A percentile compares a stretch with the other conserved stretches of the same genome.
These are phyloP conservation scores for Leishmania lainsoni DNA, from an alignment of 208 protist genomes.

Conservation along the genomic window DNA sequence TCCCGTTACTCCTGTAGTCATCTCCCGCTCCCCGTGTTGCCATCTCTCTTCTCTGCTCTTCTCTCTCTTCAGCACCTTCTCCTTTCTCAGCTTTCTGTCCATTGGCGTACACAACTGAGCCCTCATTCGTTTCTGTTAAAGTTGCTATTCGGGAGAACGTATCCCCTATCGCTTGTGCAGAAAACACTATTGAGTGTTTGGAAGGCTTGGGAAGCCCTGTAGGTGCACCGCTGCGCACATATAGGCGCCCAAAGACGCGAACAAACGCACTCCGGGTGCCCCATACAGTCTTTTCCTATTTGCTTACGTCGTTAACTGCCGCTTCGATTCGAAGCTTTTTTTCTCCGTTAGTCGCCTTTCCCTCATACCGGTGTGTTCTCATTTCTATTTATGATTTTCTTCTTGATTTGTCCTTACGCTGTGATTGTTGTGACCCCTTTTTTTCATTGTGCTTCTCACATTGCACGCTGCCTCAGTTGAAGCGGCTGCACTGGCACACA, in stretches of 20 bases:
- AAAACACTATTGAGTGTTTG: background rate
- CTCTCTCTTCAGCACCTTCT: background rate
- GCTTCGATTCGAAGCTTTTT: background rate
- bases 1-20: background rate
- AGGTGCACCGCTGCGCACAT: background rate
- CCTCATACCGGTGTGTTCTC: background rate
- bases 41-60: background rate
- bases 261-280: background rate
- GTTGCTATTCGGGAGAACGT: background rate
- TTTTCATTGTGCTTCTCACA: background rate
- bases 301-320: background rate
- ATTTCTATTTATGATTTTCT: background rate
- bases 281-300: background rate
- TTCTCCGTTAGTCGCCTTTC: background rate
- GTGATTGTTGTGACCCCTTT: background rate
- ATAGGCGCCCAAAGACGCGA: background rate
- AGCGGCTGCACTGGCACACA: background rate
- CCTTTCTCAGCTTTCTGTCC: background rate
- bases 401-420: background rate
- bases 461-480: background rate
- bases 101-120: background rate
- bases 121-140: constrained; percentile 3
- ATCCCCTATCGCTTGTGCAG: background rate
- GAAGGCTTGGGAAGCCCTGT: background rate
- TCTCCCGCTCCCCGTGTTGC: background rate